Percentiles rank a stretch among this genome's conserved stretches.
Evolutionary conservation across 225 moss, liverwort and hornwort genomes (phyloP).

Genomic region (Neckera pumila): DNA sequence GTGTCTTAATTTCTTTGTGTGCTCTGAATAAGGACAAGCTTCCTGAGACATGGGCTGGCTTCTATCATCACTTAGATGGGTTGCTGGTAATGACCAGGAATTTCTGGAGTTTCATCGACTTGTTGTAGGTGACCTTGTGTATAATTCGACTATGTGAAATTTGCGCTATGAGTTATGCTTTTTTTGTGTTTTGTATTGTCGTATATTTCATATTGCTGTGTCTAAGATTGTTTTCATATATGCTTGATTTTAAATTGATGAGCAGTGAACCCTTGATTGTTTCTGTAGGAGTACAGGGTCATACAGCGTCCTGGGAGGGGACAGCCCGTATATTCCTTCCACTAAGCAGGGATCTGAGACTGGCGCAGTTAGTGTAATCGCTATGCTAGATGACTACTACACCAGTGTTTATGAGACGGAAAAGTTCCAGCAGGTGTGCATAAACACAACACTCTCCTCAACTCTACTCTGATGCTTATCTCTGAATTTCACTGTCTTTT

Average conservation of each 20-base stretch:
- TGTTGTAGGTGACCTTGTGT: not conserved
- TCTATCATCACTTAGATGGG: not conserved
- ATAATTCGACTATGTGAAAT: not conserved
- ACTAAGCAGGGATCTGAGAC: slow-evolving; percentile 1
- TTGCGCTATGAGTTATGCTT: not conserved
- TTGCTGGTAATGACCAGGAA: not conserved
- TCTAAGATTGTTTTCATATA: not conserved
- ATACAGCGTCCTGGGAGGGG: slow-evolving; percentile 46
- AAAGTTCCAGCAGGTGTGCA: slow-evolving; percentile 43
- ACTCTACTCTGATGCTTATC: not conserved
- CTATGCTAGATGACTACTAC: slow-evolving; percentile 44
- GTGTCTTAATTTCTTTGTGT: not conserved
- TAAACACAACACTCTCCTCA: not conserved
- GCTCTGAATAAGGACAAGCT: not conserved
- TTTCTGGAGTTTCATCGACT: not conserved
- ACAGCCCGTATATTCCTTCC: slow-evolving; percentile 19
- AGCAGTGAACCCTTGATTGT: not conserved
- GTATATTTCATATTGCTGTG: not conserved
- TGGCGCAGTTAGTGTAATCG: slow-evolving; percentile 9
- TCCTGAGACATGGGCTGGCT: not conserved
- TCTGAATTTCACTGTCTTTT: not conserved
- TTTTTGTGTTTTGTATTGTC: not conserved
- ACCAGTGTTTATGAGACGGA: slow-evolving; percentile 34
- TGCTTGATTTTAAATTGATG: not conserved
- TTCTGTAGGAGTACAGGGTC: slow-evolving; percentile 25